Base-by-base conservation (phyloP, 2,329 filamentous ascomycete genomes). In the Hirsutella rhossiliensis region DNA sequence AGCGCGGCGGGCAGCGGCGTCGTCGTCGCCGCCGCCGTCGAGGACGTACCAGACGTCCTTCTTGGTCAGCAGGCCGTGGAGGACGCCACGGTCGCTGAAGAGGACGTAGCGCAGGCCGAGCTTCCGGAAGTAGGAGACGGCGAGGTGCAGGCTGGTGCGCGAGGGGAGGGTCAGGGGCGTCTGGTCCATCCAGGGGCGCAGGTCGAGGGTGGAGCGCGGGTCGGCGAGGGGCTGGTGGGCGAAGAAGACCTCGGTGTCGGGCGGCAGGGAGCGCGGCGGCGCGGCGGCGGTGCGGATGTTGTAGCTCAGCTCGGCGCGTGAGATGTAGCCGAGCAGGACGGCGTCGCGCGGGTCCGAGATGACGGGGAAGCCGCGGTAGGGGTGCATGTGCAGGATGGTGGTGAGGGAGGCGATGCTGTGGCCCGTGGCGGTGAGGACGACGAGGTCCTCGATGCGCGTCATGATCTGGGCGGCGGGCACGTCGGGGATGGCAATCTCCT, bases 171-270 rank as follows among this genome's bases (percentile, higher is more conserved):
- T 97, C 40, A 98, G 84, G 1, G 92, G 92, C 0, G 92, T 98
- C 62, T 96, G 90, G 62, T 98, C 92, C 88, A 98, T 96, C 92
- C 92, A 98, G 3, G 89, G 89, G 8, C 90, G 74, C 11, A 98
- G 73, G 63, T 98, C 92, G 34, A 98, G 78, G 1, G 83, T 88
- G 15, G 78, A 74, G 18, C 75, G 70, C 1, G 86, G 84, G 55
- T 94, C 87, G 1, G 84, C 82, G 43, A 90, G 79, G 3, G 85
- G 82, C 56, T 89, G 84, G 58, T 94, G 86, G 1, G 78, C 75
- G 64, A 98, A 96, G 63, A 84, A 88, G 38, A 83, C 82, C 58
- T 90, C 84, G 0, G 88, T 84, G 47, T 84, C 80, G 1, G 74
- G 71, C 0, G 81, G 71, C 2, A 94, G 69, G 41, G 71, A 73